Evolutionary conservation across 176 grass and related monocot genomes (phyloP), one percentile per base, ranked within the genome.

Genomic region (Poa annua): DNA sequence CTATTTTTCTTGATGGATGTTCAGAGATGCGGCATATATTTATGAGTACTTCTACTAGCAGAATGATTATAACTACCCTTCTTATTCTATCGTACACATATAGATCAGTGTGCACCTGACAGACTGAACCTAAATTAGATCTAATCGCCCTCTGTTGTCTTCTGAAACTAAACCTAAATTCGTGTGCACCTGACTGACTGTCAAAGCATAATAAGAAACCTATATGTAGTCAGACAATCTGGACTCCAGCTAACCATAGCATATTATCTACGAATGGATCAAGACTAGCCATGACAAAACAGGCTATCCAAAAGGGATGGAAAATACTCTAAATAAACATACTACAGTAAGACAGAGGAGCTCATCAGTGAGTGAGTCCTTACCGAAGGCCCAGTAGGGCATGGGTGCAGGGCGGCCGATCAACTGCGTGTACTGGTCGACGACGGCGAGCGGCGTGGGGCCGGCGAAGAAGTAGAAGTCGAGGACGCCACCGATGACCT

Each of bases 381-480:
- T 91, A 98, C 95, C 95, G 42, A 98, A 86, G 32, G 95, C 86
- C 95, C 95, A 98, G 12, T 95, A 98, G 0, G 95, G 95, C 95
- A 98, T 98, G 39, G 95, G 79, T 44, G 95, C 90, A 0, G 95
- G 95, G 10, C 92, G 88, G 20, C 95, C 95, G 29, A 98, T 91
- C 78, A 98, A 98, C 56, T 1, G 83, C 57, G 95, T 98, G 80
- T 98, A 98, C 86, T 98, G 95, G 79, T 98, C 86, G 11, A 98
- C 88, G 2, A 98, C 77, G 74, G 88, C 82, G 81, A 95, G 62
- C 4, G 95, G 95, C 47, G 88, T 78, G 12, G 92, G 90, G 25
- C 95, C 95, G 1, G 90, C 35, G 79, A 98, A 95, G 95, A 91
- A 89, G 91, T 95, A 98, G 73, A 98, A 98, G 63, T 98, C 95